A percentile compares a stretch with the other conserved stretches of the same genome.
Evolutionary conservation across 495 filamentous ascomycete genomes (phyloP).

Genomic region (Annulohypoxylon nitens): DNA sequence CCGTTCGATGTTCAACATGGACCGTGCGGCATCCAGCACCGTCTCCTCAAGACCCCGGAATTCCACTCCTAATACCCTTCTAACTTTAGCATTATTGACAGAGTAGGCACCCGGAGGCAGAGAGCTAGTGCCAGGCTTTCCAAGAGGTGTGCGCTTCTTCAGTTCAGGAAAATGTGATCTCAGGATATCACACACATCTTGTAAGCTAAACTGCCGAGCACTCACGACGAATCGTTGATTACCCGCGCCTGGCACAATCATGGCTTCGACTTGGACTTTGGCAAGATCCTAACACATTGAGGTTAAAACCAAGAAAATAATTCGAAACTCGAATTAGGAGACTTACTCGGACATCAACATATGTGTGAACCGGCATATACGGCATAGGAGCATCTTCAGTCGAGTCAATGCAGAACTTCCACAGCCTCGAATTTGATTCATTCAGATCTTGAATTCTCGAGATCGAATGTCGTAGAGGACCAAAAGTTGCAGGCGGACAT

Average conservation of each 20-base stretch:
- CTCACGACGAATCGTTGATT: not conserved
- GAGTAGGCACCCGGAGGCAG: not conserved
- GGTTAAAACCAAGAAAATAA: not conserved
- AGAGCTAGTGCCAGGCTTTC: not conserved
- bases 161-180: constrained; percentile 1
- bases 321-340: not conserved
- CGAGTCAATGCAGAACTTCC: not conserved
- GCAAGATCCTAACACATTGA: not conserved
- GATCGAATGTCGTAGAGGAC: not conserved
- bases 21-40: not conserved
- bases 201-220: not conserved
- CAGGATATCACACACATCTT: not conserved
- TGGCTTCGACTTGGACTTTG: not conserved
- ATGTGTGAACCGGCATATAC: constrained; percentile 3
- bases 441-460: not conserved
- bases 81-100: not conserved
- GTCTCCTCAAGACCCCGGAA: constrained; percentile 1
- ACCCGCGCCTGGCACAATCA: not conserved
- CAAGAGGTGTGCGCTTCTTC: not conserved
- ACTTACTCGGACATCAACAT: constrained; percentile 9
- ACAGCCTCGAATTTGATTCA: not conserved
- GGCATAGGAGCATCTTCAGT: not conserved
- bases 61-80: not conserved
- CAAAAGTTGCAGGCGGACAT: not conserved
- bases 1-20: not conserved